Conservation (phyloP, 768 basidiomycete genomes). For the Pleurotus giganteus region DNA sequence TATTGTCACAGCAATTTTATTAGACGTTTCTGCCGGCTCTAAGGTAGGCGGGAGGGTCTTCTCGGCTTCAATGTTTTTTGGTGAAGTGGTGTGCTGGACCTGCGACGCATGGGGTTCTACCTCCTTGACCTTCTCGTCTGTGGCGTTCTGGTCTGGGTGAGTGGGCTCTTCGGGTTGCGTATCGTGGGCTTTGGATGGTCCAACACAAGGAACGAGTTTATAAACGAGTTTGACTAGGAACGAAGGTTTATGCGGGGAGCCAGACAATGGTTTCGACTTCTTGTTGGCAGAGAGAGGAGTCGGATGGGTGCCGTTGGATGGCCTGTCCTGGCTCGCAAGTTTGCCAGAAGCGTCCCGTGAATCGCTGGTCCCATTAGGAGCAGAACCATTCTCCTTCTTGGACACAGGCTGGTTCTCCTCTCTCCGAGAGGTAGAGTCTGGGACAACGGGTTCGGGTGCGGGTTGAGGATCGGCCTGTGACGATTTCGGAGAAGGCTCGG, state of each 20-base stretch:
- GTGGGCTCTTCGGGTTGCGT: conserved; percentile 32
- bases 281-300: background rate
- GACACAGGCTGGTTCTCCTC: background rate
- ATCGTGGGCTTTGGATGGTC: conserved; percentile 47
- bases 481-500: background rate
- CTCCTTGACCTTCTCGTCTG: conserved; percentile 27
- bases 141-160: conserved; percentile 27
- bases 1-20: conserved; percentile 34
- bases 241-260: conserved; percentile 36
- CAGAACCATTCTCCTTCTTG: background rate
- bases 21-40: conserved; percentile 1
- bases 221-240: conserved; percentile 60
- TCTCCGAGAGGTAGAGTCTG: background rate
- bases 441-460: background rate
- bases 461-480: background rate
- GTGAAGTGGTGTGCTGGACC: conserved; percentile 4
- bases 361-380: background rate
- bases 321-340: background rate
- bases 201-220: conserved; percentile 65
- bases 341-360: background rate
- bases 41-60: conserved; percentile 12
- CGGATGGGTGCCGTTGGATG: conserved; percentile 3
- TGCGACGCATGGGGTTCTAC: background rate
- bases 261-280: conserved; percentile 2
- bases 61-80: conserved; percentile 18